Evolutionary conservation across 1,284 basidiomycete species (phyloP), one percentile per base, ranked within the genome.

Genomic region (Trichosporon sp.): DNA sequence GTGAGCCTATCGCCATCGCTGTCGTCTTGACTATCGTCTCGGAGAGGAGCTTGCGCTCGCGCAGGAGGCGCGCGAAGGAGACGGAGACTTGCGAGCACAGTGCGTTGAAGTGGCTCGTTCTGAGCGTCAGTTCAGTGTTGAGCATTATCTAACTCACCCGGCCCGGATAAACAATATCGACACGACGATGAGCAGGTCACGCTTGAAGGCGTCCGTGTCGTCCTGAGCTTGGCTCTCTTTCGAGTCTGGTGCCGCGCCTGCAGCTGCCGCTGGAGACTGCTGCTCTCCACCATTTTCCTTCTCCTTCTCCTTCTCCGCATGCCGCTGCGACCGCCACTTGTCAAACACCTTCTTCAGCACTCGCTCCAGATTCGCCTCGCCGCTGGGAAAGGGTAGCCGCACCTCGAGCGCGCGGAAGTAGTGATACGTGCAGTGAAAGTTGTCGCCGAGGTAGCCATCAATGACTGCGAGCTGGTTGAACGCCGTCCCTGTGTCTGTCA

Each of bases 391-490:
- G 0, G 93, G 91, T 62, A 87, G 85, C 31, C 85, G 85, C 56
- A 94, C 90, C 71, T 92, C 95, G 6, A 98, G 82, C 0, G 95
- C 92, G 37, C 93, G 88, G 74, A 95, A 95, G 80, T 97, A 95
- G 76, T 95, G 88, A 69, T 91, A 86, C 14, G 91, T 82, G 31
- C 91, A 88, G 29, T 83, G 82, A 70, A 96, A 92, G n/a, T 85
- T 84, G 78, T 97, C 92, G 67, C 85, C 85, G 71, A 89, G 84
- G 78, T 95, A 95, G 23, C 88, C 88, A 1, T 92, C 87, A 29
- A 99, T 85, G 57, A 98, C 94, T 1, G 95, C 95, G 29, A 99
- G 86, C 80, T 98, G 95, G 76, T 98, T 95, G 44, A 89, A 95
- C 1, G 95, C 87, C 73, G 95, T 94, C 10, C 92, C 91, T 82